Conservation (phyloP, 2,329 filamentous ascomycete species). For the Monascus ruber region DNA sequence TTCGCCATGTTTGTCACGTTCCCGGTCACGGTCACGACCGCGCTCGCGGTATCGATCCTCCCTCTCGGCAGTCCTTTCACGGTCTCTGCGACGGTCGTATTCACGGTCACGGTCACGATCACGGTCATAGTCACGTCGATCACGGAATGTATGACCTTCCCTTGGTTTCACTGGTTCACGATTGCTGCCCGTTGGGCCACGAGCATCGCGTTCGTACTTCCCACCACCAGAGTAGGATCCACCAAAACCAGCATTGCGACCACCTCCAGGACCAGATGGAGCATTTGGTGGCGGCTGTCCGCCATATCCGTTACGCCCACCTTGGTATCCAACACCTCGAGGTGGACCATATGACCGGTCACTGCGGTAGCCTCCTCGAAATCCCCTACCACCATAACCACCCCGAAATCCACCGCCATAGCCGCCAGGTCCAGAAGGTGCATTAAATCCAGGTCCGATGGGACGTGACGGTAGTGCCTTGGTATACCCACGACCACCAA, state of each 20-base stretch:
- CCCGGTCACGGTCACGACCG: slow-evolving; percentile 39
- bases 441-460: slow-evolving; percentile 48
- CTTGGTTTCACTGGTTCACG: slow-evolving; percentile 68
- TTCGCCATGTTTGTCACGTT: slow-evolving; percentile 36
- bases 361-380: slow-evolving; percentile 41
- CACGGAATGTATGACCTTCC: slow-evolving; percentile 44
- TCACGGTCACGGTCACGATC: slow-evolving; percentile 50
- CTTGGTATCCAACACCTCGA: slow-evolving; percentile 47
- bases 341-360: slow-evolving; percentile 40
- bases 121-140: slow-evolving; percentile 31
- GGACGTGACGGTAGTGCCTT: slow-evolving; percentile 65
- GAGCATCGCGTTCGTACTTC: slow-evolving; percentile 42
- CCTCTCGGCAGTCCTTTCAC: slow-evolving; percentile 42
- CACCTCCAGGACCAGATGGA: slow-evolving; percentile 44
- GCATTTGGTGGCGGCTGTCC: slow-evolving; percentile 39
- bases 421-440: slow-evolving; percentile 46
- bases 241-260: slow-evolving; percentile 41
- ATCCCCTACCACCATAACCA: slow-evolving; percentile 42
- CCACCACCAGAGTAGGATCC: slow-evolving; percentile 36
- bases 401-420: slow-evolving; percentile 45
- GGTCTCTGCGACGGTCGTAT: slow-evolving; percentile 38
- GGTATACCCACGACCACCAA: slow-evolving; percentile 87
- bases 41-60: slow-evolving; percentile 37
- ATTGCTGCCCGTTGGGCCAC: slow-evolving; percentile 61
- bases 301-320: slow-evolving; percentile 42